A percentile compares a stretch with the other conserved stretches of the same genome.
Evolutionary conservation across 2,329 filamentous ascomycete species (phyloP).

Genomic region (Xylaria sp.): DNA sequence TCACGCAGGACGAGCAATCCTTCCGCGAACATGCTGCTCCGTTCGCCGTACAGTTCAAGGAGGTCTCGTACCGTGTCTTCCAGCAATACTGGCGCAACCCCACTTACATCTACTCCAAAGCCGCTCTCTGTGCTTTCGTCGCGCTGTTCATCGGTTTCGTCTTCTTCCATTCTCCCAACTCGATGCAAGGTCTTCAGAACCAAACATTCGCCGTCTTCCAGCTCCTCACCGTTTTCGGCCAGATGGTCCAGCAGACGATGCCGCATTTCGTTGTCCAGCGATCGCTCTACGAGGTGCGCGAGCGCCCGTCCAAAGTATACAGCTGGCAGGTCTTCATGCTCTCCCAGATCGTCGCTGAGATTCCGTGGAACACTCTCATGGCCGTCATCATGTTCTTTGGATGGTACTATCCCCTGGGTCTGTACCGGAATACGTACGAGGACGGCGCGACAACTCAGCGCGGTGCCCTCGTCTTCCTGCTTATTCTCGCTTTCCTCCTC

Average conservation of each 20-base stretch:
- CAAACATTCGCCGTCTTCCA: slow-evolving; percentile 90
- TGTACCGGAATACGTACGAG: slow-evolving; percentile 74
- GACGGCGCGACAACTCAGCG: slow-evolving; percentile 73
- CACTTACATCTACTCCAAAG: slow-evolving; percentile 88
- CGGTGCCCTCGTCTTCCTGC: slow-evolving; percentile 81
- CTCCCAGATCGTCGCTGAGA: slow-evolving; percentile 83
- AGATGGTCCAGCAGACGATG: slow-evolving; percentile 83
- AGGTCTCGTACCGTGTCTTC: slow-evolving; percentile 80
- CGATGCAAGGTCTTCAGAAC: slow-evolving; percentile 83
- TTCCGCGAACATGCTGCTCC: slow-evolving; percentile 85
- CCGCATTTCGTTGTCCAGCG: slow-evolving; percentile 87
- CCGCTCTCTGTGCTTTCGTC: slow-evolving; percentile 70
- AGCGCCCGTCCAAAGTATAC: slow-evolving; percentile 86
- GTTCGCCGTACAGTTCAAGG: slow-evolving; percentile 72
- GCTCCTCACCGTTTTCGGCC: slow-evolving; percentile 82
- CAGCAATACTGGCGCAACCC: slow-evolving; percentile 94
- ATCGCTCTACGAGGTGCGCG: slow-evolving; percentile 84
- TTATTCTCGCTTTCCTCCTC: slow-evolving; percentile 78
- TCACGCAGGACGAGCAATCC: slow-evolving; percentile 53
- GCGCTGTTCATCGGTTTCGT: slow-evolving; percentile 85
- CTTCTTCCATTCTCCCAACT: slow-evolving; percentile 78
- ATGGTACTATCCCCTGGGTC: slow-evolving; percentile 88
- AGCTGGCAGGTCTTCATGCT: slow-evolving; percentile 88
- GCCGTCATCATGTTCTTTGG: slow-evolving; percentile 80
- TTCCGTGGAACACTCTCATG: slow-evolving; percentile 85